Conservation (phyloP, 2,329 filamentous ascomycete species). For the Leptodontidium sp. region DNA sequence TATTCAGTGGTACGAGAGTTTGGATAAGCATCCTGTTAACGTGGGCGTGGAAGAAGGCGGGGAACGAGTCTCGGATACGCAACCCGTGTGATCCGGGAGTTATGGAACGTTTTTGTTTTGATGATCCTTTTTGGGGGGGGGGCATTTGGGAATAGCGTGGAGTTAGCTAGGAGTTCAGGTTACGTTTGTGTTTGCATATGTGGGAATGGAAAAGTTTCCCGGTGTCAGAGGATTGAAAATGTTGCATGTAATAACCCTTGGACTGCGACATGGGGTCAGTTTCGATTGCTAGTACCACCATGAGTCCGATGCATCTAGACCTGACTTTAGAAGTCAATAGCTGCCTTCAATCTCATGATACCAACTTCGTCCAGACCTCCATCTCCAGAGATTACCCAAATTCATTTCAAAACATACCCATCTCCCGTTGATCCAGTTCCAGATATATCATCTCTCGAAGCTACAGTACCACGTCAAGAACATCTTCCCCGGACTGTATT, state of each 20-base stretch:
- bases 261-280: too few relatives aligned
- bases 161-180: not conserved
- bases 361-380: too few relatives aligned
- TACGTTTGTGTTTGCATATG: too few relatives aligned
- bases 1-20: conserved; percentile 58
- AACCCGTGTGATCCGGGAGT: conserved; percentile 13
- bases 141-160: not conserved
- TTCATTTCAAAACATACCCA: not conserved
- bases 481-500: not conserved
- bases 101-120: not conserved
- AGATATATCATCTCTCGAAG: not conserved
- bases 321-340: too few relatives aligned
- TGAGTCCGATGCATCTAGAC: too few relatives aligned
- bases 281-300: too few relatives aligned
- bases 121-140: not conserved
- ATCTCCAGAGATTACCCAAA: not conserved
- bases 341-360: too few relatives aligned
- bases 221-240: too few relatives aligned
- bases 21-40: conserved; percentile 57
- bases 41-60: conserved; percentile 38
- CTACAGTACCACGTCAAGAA: not conserved
- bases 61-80: conserved; percentile 22
- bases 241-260: too few relatives aligned
- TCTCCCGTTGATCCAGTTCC: not conserved
- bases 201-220: too few relatives aligned